phyloP scores from a whole-genome alignment of 768 basidiomycete species.

The Podaxis mareebaensis region DNA sequence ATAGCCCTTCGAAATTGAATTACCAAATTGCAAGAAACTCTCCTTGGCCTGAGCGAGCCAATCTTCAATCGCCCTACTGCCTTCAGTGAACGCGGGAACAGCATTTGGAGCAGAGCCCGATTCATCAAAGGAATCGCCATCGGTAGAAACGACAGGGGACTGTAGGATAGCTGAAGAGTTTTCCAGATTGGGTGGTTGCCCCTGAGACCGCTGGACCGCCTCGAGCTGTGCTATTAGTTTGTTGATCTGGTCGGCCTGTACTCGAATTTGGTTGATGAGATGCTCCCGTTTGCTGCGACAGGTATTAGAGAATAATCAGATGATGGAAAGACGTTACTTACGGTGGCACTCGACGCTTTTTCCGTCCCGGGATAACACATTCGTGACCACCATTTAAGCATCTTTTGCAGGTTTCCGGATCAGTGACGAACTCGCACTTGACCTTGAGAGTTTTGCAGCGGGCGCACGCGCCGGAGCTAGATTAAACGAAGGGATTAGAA shows the following conservation, averaged over 20 bases:
- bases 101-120: slow-evolving; percentile 25
- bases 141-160: slow-evolving; percentile 40
- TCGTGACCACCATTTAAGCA: slow-evolving; percentile 71
- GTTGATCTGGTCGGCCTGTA: slow-evolving; percentile 72
- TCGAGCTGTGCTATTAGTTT: slow-evolving; percentile 73
- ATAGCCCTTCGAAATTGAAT: slow-evolving; percentile 53
- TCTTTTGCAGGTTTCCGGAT: slow-evolving; percentile 74
- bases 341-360: slow-evolving; percentile 79
- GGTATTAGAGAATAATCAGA: slow-evolving; percentile 4
- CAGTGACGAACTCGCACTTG: slow-evolving; percentile 73
- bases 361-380: slow-evolving; percentile 81
- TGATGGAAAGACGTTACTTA: slow-evolving; percentile 34
- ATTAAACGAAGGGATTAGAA: slow-evolving; percentile 15
- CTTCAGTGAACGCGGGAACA: slow-evolving; percentile 20
- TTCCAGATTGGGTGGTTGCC: slow-evolving; percentile 23
- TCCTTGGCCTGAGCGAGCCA: slow-evolving; percentile 79
- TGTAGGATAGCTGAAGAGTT: slow-evolving; percentile 31
- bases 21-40: slow-evolving; percentile 62
- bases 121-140: slow-evolving; percentile 29
- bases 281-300: slow-evolving; percentile 71
- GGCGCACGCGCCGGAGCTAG: slow-evolving; percentile 61
- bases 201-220: slow-evolving; percentile 21
- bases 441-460: slow-evolving; percentile 73
- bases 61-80: slow-evolving; percentile 61
- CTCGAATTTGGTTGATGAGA: slow-evolving; percentile 73